Evolutionary conservation across 1,284 basidiomycete species (phyloP).

Genomic region (Pulveroboletus sp.): DNA sequence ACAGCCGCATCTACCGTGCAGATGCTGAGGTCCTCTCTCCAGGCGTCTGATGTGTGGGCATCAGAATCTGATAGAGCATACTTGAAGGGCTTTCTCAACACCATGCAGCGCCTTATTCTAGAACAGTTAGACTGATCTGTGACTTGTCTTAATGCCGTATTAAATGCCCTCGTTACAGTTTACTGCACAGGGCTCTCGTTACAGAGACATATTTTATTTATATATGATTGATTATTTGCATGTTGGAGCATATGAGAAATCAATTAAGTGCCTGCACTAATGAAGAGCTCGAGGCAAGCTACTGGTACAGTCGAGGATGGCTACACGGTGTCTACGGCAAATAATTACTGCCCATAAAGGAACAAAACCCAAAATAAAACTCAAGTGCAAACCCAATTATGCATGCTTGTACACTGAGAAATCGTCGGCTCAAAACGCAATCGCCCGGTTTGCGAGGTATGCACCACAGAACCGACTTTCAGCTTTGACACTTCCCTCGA

Average conservation of each 20-base stretch:
- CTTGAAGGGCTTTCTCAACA: neutral
- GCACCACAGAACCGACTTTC: neutral
- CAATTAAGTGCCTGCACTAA: too few relatives aligned
- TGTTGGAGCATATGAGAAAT: too few relatives aligned
- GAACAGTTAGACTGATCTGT: neutral
- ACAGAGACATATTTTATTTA: too few relatives aligned
- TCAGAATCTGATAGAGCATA: neutral
- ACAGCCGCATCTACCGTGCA: too few relatives aligned
- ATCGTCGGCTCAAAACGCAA: neutral
- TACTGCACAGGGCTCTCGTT: too few relatives aligned
- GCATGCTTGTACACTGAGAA: neutral
- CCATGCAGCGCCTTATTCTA: neutral
- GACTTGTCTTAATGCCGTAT: too few relatives aligned
- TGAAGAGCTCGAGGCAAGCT: too few relatives aligned
- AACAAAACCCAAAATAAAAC: neutral
- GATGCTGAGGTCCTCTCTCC: neutral
- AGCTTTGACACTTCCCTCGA: neutral
- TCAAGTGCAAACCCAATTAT: neutral
- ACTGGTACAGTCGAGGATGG: too few relatives aligned
- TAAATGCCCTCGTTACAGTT: too few relatives aligned
- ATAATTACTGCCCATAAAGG: too few relatives aligned
- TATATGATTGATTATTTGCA: too few relatives aligned
- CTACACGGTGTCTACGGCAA: too few relatives aligned
- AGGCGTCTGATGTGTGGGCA: conserved; percentile 1
- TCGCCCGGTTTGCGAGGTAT: neutral